phyloP scores from a whole-genome alignment of 306 rosid genomes.

The Oxytropis ochrocephala region DNA sequence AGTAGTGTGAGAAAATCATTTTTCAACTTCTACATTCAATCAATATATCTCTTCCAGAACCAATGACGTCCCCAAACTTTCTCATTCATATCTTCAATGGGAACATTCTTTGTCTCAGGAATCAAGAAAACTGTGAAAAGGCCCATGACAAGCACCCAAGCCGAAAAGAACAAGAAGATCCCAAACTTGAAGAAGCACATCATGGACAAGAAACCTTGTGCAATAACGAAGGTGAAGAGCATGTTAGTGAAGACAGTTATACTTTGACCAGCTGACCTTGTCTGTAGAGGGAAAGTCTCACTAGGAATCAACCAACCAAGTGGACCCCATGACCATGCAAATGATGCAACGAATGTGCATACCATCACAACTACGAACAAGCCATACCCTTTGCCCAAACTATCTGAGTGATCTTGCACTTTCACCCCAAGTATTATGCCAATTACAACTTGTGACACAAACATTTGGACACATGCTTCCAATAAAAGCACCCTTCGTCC shows the following conservation, averaged over 20 bases:
- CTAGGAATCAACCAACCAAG: conserved; percentile 71
- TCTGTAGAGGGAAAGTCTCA: conserved; percentile 55
- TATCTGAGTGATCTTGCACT: conserved; percentile 26
- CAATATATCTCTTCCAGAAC: conserved; percentile 49
- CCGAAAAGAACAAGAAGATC: conserved; percentile 49
- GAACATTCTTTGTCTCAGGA: conserved; percentile 51
- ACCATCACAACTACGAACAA: conserved; percentile 51
- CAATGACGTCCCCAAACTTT: conserved; percentile 48
- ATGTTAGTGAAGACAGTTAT: conserved; percentile 48
- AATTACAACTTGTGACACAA: conserved; percentile 43
- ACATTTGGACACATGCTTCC: conserved; percentile 60
- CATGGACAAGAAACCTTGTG: conserved; percentile 55
- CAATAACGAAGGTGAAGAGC: conserved; percentile 59
- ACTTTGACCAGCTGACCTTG: conserved; percentile 59
- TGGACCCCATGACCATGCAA: conserved; percentile 84
- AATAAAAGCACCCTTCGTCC: conserved; percentile 43
- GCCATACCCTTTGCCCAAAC: conserved; percentile 26
- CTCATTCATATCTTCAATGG: conserved; percentile 55
- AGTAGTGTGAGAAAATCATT: too few species aligned
- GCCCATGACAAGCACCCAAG: conserved; percentile 23
- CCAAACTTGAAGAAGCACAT: conserved; percentile 43
- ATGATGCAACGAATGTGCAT: conserved; percentile 46
- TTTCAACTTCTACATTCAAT: too few species aligned
- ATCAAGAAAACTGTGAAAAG: conserved; percentile 28
- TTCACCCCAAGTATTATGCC: conserved; percentile 47